Evolutionary conservation across 2,329 filamentous ascomycete species (phyloP).

Genomic region (Hypomyces perniciosus): DNA sequence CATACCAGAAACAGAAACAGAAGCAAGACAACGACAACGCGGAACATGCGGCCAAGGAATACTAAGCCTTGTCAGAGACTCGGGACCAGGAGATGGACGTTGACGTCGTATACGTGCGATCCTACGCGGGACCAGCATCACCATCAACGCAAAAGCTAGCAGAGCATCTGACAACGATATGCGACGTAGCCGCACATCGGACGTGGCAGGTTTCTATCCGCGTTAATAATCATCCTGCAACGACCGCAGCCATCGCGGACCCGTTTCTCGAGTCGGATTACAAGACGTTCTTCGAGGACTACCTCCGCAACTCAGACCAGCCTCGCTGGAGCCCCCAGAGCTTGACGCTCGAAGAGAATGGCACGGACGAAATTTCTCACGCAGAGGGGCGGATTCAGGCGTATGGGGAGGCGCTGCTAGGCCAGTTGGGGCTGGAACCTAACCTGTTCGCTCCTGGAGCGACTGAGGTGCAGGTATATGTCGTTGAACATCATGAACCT

Average conservation of each 20-base stretch:
- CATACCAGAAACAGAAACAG: neutral
- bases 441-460: constrained; percentile 11
- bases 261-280: constrained; percentile 22
- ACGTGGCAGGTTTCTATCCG: constrained; percentile 20
- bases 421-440: constrained; percentile 15
- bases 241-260: constrained; percentile 16
- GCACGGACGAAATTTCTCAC: constrained; percentile 10
- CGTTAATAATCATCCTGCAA: constrained; percentile 15
- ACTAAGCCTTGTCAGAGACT: constrained; percentile 3
- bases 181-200: constrained; percentile 12
- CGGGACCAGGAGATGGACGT: constrained; percentile 17
- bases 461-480: constrained; percentile 18
- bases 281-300: constrained; percentile 20
- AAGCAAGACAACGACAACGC: neutral
- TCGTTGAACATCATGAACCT: constrained; percentile 21
- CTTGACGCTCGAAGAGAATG: constrained; percentile 12
- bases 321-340: constrained; percentile 17
- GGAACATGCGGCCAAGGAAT: constrained; percentile 10
- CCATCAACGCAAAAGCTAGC: constrained; percentile 8
- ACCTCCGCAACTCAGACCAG: constrained; percentile 21
- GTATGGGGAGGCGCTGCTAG: constrained; percentile 18
- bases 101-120: constrained; percentile 17
- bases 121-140: constrained; percentile 5
- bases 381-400: constrained; percentile 18
- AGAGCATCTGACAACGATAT: neutral